Base-by-base conservation (phyloP, 139 green algal genomes). In the Deuterostichococcus epilithicus region DNA sequence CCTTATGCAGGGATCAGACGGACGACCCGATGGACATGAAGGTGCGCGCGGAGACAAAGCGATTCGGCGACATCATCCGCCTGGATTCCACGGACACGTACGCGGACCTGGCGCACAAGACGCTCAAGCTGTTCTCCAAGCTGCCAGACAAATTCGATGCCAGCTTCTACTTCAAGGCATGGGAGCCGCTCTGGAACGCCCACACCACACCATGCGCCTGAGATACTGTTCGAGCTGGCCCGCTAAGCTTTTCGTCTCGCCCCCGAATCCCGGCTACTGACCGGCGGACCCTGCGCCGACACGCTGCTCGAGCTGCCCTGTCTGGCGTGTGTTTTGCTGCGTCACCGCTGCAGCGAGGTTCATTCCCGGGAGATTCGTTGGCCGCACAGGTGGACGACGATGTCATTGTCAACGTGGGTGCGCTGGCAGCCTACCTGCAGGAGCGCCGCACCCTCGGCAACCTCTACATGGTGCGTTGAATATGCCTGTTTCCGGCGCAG, bases 131-230 rank as follows among this genome's bases (percentile, higher is more conserved):
- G 67, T 91, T 88, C 63, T 38, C 44, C 38, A 68, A 78, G 5
- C 79, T 89, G 59, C 72, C 81, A 28, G 28, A 66, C 26, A 74
- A 77, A 33, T 73, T 82, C n/a, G 83, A 89, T 66, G 89, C 89
- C 28, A 78, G 89, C 66, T 94, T 93, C 70, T 93, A 94, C 69
- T 86, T 94, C 80, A 94, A 94, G 36, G 79, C n/a, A n/a, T 63
- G 52, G 52, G 52, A 30, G 42, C 42, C 13, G n/a, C n/a, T n/a
- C n/a, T n/a, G 86, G 68, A 47, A 81, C 18, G 73, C 58, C 22
- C 58, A 30, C 23, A 30, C 25, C 23, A 67, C 22, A 25, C 22
- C 22, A 67, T 30, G 58, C 25, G 58, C 58, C 22, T 25, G 23
- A 30, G 58, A 22, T 30, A 25, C 25, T 67, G 22, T 22, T 25